A percentile compares a stretch with the other conserved stretches of the same genome.
Evolutionary conservation across 805 yeast species (phyloP).

Genomic region (Wickerhamiella lipophila): DNA sequence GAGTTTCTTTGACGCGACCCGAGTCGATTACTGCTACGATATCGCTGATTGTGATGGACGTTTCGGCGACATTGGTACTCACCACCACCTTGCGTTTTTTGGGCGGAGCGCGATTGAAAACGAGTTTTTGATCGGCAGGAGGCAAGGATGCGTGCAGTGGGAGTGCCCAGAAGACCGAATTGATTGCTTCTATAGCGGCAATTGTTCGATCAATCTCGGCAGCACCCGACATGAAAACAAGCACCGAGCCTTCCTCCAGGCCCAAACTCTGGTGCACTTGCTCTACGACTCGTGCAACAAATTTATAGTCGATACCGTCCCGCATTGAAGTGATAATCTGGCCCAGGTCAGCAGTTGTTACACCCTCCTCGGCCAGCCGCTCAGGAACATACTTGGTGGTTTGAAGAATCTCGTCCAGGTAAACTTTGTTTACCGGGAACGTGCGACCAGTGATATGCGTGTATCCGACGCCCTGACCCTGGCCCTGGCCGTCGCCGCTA

Average conservation of each 20-base stretch:
- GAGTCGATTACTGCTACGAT: slow-evolving; percentile 83
- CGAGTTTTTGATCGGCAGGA: slow-evolving; percentile 68
- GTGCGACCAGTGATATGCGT: slow-evolving; percentile 88
- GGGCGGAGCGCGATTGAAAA: slow-evolving; percentile 44
- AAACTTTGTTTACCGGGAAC: slow-evolving; percentile 72
- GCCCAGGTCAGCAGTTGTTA: slow-evolving; percentile 22
- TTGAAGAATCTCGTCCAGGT: slow-evolving; percentile 52
- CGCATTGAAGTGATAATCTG: slow-evolving; percentile 23
- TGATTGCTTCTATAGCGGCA: slow-evolving; percentile 23
- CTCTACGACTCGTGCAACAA: slow-evolving; percentile 45
- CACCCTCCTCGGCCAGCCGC: slow-evolving; percentile 16
- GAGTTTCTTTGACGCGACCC: slow-evolving; percentile 71
- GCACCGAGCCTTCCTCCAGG: slow-evolving; percentile 53
- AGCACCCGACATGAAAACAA: slow-evolving; percentile 82
- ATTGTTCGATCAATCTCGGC: slow-evolving; percentile 68
- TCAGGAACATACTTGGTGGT: slow-evolving; percentile 38
- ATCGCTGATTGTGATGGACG: slow-evolving; percentile 92
- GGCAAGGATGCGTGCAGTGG: slow-evolving; percentile 85
- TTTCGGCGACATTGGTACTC: slow-evolving; percentile 90
- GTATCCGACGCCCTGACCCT: slow-evolving; percentile 35
- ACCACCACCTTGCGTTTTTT: slow-evolving; percentile 67
- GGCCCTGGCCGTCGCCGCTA: no score
- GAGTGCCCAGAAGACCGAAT: slow-evolving; percentile 34
- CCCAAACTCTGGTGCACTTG: slow-evolving; percentile 42
- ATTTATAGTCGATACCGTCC: slow-evolving; percentile 53